Conservation (phyloP, 192 early-diverging fungal species). For the Cetraspora pellucida region DNA sequence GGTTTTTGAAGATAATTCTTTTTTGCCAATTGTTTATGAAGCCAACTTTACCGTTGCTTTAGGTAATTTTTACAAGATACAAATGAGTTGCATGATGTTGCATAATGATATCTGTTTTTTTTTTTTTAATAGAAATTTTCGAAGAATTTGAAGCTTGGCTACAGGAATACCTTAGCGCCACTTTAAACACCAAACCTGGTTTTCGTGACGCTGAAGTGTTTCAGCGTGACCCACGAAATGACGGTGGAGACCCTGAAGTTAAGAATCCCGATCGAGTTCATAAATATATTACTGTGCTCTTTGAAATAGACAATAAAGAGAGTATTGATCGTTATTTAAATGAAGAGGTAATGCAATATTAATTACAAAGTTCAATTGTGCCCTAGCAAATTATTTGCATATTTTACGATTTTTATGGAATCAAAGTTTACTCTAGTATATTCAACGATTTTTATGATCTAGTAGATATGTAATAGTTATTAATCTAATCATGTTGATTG, state of each 20-base stretch:
- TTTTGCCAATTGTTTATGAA: conserved; percentile 27
- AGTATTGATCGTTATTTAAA: conserved; percentile 11
- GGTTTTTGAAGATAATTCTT: not conserved
- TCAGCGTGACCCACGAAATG: conserved; percentile 11
- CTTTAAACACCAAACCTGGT: not conserved
- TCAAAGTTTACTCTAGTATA: too few relatives aligned
- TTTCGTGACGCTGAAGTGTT: conserved; percentile 27
- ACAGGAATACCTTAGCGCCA: conserved; percentile 7
- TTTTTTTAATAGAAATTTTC: not conserved
- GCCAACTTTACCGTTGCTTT: conserved; percentile 21
- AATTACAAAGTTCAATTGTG: not conserved
- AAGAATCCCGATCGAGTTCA: conserved; percentile 23
- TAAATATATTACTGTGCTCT: conserved; percentile 17
- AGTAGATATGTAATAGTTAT: too few relatives aligned
- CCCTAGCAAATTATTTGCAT: not conserved
- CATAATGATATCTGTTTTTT: not conserved
- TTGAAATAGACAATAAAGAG: conserved; percentile 24
- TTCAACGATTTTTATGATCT: too few relatives aligned
- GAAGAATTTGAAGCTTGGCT: conserved; percentile 19
- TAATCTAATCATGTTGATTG: not conserved
- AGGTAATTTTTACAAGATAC: not conserved
- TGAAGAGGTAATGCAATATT: conserved; percentile 13
- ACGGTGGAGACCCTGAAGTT: conserved; percentile 1
- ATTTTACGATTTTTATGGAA: not conserved
- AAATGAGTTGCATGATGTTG: not conserved